These are phyloP conservation scores for Trichoderma sp. DNA, from an alignment of 2,329 filamentous ascomycete genomes.

Conservation along the genomic window DNA sequence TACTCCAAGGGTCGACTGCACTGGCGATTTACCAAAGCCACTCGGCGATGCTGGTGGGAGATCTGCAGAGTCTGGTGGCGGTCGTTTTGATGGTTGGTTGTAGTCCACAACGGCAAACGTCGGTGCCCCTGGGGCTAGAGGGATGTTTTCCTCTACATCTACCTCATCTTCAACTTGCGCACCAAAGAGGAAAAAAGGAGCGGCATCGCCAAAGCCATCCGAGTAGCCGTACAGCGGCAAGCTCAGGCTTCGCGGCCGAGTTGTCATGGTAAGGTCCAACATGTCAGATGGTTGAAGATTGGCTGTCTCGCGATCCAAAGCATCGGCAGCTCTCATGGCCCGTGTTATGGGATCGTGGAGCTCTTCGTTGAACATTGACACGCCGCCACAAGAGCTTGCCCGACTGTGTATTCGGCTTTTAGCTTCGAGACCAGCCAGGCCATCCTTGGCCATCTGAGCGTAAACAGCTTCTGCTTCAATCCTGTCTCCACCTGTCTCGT, in stretches of 20 bases:
- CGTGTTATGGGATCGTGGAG: constrained; percentile 49
- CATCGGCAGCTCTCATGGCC: constrained; percentile 59
- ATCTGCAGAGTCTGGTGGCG: constrained; percentile 21
- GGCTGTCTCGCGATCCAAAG: constrained; percentile 53
- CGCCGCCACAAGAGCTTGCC: constrained; percentile 20
- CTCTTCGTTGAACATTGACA: constrained; percentile 22
- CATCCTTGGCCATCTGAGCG: constrained; percentile 48
- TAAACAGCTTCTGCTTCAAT: constrained; percentile 51
- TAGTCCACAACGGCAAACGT: constrained; percentile 31
- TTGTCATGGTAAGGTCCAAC: constrained; percentile 43
- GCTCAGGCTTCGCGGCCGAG: constrained; percentile 47
- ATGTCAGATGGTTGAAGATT: constrained; percentile 49
- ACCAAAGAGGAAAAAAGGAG: constrained; percentile 50
- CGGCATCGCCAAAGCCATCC: constrained; percentile 42
- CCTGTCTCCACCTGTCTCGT: constrained; percentile 49
- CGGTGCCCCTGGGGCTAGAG: constrained; percentile 23
- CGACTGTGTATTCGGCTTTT: constrained; percentile 24
- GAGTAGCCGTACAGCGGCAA: constrained; percentile 46
- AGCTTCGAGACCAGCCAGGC: constrained; percentile 39
- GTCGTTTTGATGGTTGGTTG: constrained; percentile 23
- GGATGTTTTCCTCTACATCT: constrained; percentile 22
- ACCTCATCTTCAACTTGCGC: constrained; percentile 28
- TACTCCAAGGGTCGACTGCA: constrained; percentile 1
- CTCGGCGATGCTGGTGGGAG: constrained; percentile 31
- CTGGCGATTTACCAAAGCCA: constrained; percentile 36